Percentiles rank a stretch among this genome's conserved stretches.
phyloP scores from a whole-genome alignment of 2,329 filamentous ascomycete genomes.

The Xylariaceae sp. region DNA sequence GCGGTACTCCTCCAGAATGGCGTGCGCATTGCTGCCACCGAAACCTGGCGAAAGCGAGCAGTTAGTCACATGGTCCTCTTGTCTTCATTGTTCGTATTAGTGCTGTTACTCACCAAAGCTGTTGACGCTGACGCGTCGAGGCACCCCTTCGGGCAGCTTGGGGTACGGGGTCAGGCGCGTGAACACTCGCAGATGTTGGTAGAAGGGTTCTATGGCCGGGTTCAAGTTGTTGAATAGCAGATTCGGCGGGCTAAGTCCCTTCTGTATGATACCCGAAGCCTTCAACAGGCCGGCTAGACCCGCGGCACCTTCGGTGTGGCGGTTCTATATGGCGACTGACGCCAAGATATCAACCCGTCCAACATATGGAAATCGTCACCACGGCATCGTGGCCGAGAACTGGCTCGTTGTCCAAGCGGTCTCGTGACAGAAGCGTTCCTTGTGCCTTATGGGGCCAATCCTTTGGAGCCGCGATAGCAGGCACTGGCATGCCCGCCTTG shows the following conservation, averaged over 20 bases:
- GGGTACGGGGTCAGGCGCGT: constrained; percentile 2
- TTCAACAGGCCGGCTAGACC: constrained; percentile 8
- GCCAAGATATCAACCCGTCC: too few species aligned
- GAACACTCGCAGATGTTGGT: constrained; percentile 2
- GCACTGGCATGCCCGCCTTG: too few species aligned
- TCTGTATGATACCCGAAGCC: constrained; percentile 2
- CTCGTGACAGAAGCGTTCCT: too few species aligned
- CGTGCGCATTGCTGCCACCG: constrained; percentile 14
- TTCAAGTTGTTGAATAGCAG: constrained; percentile 3
- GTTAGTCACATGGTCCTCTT: neutral
- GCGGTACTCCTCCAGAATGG: constrained; percentile 12
- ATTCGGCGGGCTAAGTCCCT: constrained; percentile 4
- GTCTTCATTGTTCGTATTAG: neutral
- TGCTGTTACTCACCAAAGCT: constrained; percentile 8
- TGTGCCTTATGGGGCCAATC: too few species aligned
- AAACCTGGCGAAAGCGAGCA: constrained; percentile 2
- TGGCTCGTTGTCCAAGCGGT: too few species aligned
- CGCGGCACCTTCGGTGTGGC: constrained; percentile 10
- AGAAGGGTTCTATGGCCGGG: constrained; percentile 4
- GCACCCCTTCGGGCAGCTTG: neutral
- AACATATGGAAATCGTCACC: too few species aligned
- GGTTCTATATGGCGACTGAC: too few species aligned
- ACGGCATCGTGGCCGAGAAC: too few species aligned
- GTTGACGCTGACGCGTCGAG: constrained; percentile 13
- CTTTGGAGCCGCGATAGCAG: too few species aligned